phyloP scores from a whole-genome alignment of 2,329 filamentous ascomycete species.

The Fusarium phyllophilum region DNA sequence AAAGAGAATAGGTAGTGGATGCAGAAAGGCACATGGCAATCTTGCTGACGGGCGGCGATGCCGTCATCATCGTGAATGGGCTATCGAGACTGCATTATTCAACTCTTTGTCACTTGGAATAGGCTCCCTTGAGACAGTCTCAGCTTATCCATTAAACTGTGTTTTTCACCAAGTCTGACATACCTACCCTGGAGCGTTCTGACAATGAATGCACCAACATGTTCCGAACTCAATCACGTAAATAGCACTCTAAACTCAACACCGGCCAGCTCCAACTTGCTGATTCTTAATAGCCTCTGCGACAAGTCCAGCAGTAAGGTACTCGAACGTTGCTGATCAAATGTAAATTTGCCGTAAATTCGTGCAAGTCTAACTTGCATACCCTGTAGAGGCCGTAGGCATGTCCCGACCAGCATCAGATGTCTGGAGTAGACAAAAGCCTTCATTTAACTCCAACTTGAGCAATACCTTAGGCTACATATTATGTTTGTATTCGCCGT shows the following conservation, averaged over 20 bases:
- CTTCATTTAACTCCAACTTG: accelerated
- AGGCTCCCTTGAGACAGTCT: background rate
- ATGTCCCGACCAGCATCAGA: accelerated
- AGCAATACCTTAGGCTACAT: accelerated
- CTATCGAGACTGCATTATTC: accelerated
- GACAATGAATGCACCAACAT: background rate
- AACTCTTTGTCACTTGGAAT: background rate
- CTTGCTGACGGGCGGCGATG: background rate
- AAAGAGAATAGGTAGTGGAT: accelerated
- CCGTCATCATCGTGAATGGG: accelerated
- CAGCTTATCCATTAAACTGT: accelerated
- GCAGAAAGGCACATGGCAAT: accelerated
- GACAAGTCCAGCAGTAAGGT: accelerated
- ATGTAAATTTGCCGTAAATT: background rate
- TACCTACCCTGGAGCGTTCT: background rate
- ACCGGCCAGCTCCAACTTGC: accelerated
- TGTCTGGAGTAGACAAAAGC: background rate
- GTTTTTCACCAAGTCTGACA: background rate
- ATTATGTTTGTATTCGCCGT: accelerated
- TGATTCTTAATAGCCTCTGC: accelerated
- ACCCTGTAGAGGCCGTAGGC: background rate
- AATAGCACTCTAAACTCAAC: accelerated
- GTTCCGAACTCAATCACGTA: background rate
- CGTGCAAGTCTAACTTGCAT: accelerated
- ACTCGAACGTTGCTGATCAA: accelerated